Evolutionary conservation across 1,139 yeast genomes (phyloP), one percentile per base, ranked within the genome.

Genomic region (Pichiaceae sp.): DNA sequence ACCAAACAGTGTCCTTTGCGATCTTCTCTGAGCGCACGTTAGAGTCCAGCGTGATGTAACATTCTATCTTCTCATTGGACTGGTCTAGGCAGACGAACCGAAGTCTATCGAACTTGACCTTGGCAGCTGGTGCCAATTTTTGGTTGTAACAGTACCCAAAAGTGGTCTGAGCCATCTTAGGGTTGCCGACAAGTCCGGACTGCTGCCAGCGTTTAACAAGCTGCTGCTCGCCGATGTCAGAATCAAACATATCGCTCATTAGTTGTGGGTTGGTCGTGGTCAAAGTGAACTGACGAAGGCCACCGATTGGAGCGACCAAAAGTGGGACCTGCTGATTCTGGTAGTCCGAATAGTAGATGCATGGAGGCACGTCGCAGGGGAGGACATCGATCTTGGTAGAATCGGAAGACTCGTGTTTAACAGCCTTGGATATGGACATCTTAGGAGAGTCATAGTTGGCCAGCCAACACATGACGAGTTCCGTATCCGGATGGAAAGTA

Each of bases 71-170:
- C 14, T 25, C 16, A 70, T 56, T 62, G 64, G 48, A 62, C 61
- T 32, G 61, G 55, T 48, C 65, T 15, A 49, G 17, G 18, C 45
- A 40, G 23, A 55, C 43, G 37, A 54, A 78, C 35, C 85, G 61
- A n/a, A 75, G 52, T 39, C 79, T 60, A 42, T 68, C 65, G 36
- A 67, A 62, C 27, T 59, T 57, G 15, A 76, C 53, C 42, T 67
- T 55, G 12, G 65, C 58, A 38, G 55, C 63, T 17, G 75, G 86
- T 52, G 64, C 65, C 46, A 68, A 63, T 31, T 63, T 57, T 45
- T 68, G 68, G 14, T 70, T 61, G 23, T 71, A 54, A 14, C 78
- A 58, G 62, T 76, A 70, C 43, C 75, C 77, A 7, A 74, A 46
- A 3, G 78, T 62, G 19, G 68, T 47, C 48, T 66, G 72, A n/a